These are phyloP conservation scores for Effrenium voratum DNA, from an alignment of 73 alveolate genomes.

Conservation along the genomic window DNA sequence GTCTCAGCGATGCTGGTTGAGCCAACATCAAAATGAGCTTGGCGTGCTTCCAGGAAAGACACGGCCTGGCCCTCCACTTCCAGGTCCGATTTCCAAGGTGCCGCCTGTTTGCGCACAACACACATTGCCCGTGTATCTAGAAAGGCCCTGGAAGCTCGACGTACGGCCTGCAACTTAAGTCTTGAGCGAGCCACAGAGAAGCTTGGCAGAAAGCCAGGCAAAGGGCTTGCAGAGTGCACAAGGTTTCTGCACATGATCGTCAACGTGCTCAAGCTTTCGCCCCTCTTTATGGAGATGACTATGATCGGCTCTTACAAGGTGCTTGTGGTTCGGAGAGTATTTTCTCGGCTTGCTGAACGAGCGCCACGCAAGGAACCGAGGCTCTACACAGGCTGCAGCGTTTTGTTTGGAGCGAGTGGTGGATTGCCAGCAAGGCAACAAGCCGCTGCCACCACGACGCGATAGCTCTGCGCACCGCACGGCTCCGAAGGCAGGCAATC, in stretches of 20 bases:
- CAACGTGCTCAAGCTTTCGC: slow-evolving; percentile 64
- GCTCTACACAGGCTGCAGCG: slow-evolving; percentile 54
- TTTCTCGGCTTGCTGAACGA: neutral
- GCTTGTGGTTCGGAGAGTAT: neutral
- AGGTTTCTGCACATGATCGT: slow-evolving; percentile 58
- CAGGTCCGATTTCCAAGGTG: slow-evolving; percentile 45
- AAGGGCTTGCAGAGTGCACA: neutral
- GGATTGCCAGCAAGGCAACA: neutral
- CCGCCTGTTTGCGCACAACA: no score
- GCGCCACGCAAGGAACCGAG: slow-evolving; percentile 57
- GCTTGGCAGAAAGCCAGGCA: neutral
- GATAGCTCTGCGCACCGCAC: slow-evolving; percentile 29
- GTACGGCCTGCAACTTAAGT: neutral
- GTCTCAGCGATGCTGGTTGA: neutral
- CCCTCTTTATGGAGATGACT: slow-evolving; percentile 69
- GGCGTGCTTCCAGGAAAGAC: slow-evolving; percentile 1
- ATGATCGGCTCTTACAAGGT: neutral
- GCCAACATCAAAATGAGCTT: neutral
- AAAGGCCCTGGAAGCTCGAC: slow-evolving; percentile 34
- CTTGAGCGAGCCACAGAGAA: neutral
- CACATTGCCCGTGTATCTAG: neutral
- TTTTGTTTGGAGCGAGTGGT: neutral
- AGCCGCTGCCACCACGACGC: slow-evolving; percentile 22
- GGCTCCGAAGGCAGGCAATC: neutral
- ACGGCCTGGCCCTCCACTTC: slow-evolving; percentile 20